phyloP scores from a whole-genome alignment of 225 moss, liverwort and hornwort genomes.

The Bryoerythrophyllum caledonicum region DNA sequence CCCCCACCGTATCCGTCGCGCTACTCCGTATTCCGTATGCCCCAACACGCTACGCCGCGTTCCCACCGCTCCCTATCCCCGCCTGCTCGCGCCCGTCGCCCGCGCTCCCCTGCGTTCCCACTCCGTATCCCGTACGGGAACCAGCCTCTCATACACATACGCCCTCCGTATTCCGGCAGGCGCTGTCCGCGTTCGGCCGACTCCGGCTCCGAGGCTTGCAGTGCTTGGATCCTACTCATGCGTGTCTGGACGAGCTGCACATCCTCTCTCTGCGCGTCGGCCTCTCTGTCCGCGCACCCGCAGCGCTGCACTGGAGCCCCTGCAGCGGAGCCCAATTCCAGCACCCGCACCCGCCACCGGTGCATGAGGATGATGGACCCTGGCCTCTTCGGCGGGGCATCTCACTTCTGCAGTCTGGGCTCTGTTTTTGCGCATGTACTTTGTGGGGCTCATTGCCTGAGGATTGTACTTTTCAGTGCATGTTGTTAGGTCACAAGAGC shows the following conservation, averaged over 20 bases:
- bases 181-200: slow-evolving; percentile 5
- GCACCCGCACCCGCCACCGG: too few relatives aligned
- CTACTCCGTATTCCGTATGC: not conserved
- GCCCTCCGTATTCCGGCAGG: too few relatives aligned
- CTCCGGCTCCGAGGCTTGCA: slow-evolving; percentile 6
- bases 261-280: too few relatives aligned
- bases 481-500: not conserved
- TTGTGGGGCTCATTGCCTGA: not conserved
- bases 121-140: too few relatives aligned
- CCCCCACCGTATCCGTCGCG: not conserved
- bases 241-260: too few relatives aligned
- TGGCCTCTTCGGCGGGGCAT: too few relatives aligned
- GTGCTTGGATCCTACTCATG: not conserved
- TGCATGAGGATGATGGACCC: too few relatives aligned
- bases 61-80: slow-evolving; percentile 71
- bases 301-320: too few relatives aligned
- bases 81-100: slow-evolving; percentile 46
- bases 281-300: too few relatives aligned
- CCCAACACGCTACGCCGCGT: slow-evolving; percentile 48
- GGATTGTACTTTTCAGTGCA: not conserved
- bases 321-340: too few relatives aligned
- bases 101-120: slow-evolving; percentile 94
- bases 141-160: too few relatives aligned
- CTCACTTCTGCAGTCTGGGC: too few relatives aligned
- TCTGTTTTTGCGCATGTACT: not conserved